Conservation (phyloP, 2,329 filamentous ascomycete species). For the Paraphoma chrysanthemicola region DNA sequence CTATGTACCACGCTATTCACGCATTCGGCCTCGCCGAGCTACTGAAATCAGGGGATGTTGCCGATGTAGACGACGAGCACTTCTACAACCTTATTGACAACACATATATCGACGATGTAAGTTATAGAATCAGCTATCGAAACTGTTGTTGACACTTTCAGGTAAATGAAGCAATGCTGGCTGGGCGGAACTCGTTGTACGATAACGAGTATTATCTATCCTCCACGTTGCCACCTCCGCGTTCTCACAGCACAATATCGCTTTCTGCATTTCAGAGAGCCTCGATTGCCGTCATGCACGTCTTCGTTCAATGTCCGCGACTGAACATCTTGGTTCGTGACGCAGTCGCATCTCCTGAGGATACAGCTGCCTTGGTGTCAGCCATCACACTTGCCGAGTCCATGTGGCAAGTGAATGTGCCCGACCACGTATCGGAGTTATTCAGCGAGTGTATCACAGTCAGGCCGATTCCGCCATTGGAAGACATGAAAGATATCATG, state of each 20-base stretch:
- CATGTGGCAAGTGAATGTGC: constrained; percentile 26
- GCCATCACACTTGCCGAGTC: constrained; percentile 31
- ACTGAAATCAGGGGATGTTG: constrained; percentile 27
- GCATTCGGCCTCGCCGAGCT: constrained; percentile 34
- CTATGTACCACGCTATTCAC: constrained; percentile 38
- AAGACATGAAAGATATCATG: constrained; percentile 28
- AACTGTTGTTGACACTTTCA: constrained; percentile 13
- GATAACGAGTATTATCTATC: constrained; percentile 38
- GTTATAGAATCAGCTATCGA: background rate
- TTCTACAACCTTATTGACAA: constrained; percentile 42
- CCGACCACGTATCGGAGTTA: constrained; percentile 20
- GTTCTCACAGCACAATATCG: constrained; percentile 3
- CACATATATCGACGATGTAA: constrained; percentile 43
- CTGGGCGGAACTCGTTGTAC: constrained; percentile 34
- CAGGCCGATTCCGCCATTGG: constrained; percentile 11
- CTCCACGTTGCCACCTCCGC: constrained; percentile 25
- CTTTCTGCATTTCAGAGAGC: constrained; percentile 24
- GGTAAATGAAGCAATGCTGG: constrained; percentile 39
- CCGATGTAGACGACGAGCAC: constrained; percentile 33
- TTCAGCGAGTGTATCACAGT: constrained; percentile 20
- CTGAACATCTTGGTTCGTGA: constrained; percentile 28
- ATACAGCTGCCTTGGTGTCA: constrained; percentile 21
- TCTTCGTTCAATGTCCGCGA: constrained; percentile 36
- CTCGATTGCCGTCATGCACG: constrained; percentile 38
- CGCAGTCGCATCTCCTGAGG: constrained; percentile 24